Conservation (phyloP, 2,329 filamentous ascomycete genomes). For the Trichoderma guizhouense region DNA sequence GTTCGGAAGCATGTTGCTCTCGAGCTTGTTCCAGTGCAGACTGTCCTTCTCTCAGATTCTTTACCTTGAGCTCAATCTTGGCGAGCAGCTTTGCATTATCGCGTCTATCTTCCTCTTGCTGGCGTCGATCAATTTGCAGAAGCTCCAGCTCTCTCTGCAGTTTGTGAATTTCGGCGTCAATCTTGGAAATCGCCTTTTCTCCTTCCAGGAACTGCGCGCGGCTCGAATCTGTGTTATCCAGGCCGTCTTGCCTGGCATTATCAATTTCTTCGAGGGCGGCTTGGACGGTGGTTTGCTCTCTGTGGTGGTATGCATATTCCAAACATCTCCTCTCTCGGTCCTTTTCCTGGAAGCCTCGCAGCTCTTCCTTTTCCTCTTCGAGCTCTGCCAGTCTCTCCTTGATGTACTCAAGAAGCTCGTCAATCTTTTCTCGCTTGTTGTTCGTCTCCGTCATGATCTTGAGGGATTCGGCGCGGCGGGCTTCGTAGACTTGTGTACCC, state of each 20-base stretch:
- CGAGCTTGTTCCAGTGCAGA: conserved; percentile 71
- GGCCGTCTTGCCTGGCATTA: conserved; percentile 72
- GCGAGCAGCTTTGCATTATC: conserved; percentile 77
- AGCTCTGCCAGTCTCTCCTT: conserved; percentile 84
- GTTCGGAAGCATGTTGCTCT: conserved; percentile 65
- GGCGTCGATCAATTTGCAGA: conserved; percentile 76
- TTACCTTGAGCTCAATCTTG: conserved; percentile 81
- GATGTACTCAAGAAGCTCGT: conserved; percentile 87
- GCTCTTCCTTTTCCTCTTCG: conserved; percentile 95
- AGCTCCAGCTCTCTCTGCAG: conserved; percentile 81
- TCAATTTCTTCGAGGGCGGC: conserved; percentile 80
- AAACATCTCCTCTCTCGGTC: conserved; percentile 88
- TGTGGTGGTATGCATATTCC: conserved; percentile 90
- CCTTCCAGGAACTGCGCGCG: conserved; percentile 72
- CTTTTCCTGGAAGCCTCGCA: conserved; percentile 90
- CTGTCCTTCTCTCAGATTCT: conserved; percentile 78
- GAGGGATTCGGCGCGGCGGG: conserved; percentile 81
- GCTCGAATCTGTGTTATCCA: conserved; percentile 80
- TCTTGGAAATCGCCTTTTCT: conserved; percentile 72
- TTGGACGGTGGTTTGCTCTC: conserved; percentile 77
- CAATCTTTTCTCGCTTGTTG: conserved; percentile 91
- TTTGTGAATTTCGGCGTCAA: conserved; percentile 76
- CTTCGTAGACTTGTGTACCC: conserved; percentile 95
- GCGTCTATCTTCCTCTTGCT: conserved; percentile 85
- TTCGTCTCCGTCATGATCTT: conserved; percentile 98